A percentile compares a stretch with the other conserved stretches of the same genome.
Conservation (phyloP, 352 stramenopile genomes). For the Stephanocyclus meneghinianus region DNA sequence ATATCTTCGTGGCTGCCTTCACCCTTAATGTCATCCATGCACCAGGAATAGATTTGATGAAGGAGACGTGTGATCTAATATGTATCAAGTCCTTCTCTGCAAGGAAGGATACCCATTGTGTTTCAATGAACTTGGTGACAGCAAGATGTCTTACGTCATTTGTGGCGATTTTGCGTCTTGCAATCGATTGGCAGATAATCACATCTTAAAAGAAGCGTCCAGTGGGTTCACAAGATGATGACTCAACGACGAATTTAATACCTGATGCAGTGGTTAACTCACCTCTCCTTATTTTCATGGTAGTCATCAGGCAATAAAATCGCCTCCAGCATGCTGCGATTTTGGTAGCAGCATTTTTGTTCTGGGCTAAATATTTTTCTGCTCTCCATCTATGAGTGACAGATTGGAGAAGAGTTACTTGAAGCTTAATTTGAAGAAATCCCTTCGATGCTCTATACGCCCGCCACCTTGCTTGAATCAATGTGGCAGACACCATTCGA, state of each 20-base stretch:
- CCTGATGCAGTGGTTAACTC: not conserved
- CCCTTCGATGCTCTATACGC: not conserved
- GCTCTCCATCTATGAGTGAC: not conserved
- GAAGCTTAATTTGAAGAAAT: not conserved
- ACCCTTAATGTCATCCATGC: not conserved
- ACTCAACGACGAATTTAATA: not conserved
- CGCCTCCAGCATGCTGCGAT: not conserved
- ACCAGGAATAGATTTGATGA: constrained; percentile 4
- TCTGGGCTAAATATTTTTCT: not conserved
- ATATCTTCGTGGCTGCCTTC: not conserved
- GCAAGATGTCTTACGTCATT: not conserved
- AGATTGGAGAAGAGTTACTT: not conserved
- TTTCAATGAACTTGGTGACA: not conserved
- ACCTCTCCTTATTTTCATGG: not conserved
- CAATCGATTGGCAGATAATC: constrained; percentile 1
- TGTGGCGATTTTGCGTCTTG: not conserved
- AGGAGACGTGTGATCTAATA: not conserved
- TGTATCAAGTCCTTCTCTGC: not conserved
- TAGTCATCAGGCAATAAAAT: not conserved
- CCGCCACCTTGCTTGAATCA: not conserved
- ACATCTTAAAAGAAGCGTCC: not conserved
- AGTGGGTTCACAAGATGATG: not conserved
- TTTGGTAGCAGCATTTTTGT: constrained; percentile 2
- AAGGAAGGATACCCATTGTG: not conserved
- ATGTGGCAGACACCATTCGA: not conserved